Evolutionary conservation across 495 filamentous ascomycete species (phyloP), one percentile per base, ranked within the genome.

Genomic region (Aspergillus ostianus): DNA sequence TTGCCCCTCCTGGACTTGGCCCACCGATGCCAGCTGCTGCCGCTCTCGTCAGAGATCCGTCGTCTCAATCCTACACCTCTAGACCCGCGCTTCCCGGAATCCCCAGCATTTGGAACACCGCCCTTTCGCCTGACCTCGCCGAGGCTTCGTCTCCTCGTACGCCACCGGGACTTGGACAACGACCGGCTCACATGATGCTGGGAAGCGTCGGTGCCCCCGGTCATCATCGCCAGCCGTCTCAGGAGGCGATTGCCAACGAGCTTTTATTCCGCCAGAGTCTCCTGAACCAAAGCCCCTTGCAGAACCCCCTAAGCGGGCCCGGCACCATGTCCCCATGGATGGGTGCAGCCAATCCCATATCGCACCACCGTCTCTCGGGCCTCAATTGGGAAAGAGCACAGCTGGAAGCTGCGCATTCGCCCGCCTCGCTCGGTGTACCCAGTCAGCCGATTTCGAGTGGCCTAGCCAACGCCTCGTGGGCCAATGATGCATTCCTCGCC

Each of bases 41-140:
- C 15, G 21, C 67, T 49, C 58, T 73, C 18, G 51, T 29, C 51
- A 67, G 64, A 23, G 53, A 61, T 27, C 64, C 74, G 8, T 65
- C 65, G 9, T 63, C 73, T 20, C 75, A 73, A 51, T 70, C 71
- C 17, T 80, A 73, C 55, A 71, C 70, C 1, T 70, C 77, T 0
- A 58, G 70, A 7, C 68, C 71, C 17, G 30, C 71, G 10, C 67
- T 80, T 18, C 72, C 73, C 52, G 67, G 65, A n/a, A 63, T 78
- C 13, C 73, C 73, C 9, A 82, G 75, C 55, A 82, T 83, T 50
- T 80, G 74, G 76, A 82, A 77, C 53, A 76, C 76, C 0, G 70
- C 67, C 46, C 73, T 75, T 47, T 70, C 66, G 6, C 70, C 66
- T 30, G 70, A 59, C 62, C 60, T 63, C 29, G 61, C 57, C 23